phyloP scores from a whole-genome alignment of 2,329 filamentous ascomycete species.

The Exophiala phaeomuriformis region DNA sequence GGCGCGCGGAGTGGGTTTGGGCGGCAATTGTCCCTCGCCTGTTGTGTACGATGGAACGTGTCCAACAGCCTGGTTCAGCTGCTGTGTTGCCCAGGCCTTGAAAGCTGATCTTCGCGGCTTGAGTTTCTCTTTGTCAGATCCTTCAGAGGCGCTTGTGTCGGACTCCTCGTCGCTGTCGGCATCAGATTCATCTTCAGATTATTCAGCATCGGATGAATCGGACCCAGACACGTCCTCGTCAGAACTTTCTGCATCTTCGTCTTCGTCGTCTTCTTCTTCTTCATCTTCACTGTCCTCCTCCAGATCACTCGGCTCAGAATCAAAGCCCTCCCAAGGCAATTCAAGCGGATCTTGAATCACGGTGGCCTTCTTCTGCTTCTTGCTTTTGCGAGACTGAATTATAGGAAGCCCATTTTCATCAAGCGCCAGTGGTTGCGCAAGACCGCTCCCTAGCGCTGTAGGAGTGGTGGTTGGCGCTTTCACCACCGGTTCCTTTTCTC shows the following conservation, averaged over 20 bases:
- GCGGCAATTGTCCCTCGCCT: slow-evolving; percentile 35
- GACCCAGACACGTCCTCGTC: slow-evolving; percentile 27
- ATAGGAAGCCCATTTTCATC: slow-evolving; percentile 73
- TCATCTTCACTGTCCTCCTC: slow-evolving; percentile 15
- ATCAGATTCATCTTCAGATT: not conserved
- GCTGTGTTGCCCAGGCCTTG: slow-evolving; percentile 84
- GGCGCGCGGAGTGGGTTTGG: slow-evolving; percentile 1
- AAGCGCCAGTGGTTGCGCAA: slow-evolving; percentile 78
- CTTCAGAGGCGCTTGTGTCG: slow-evolving; percentile 27
- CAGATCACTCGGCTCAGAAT: slow-evolving; percentile 35
- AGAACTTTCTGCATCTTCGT: slow-evolving; percentile 14
- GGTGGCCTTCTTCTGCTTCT: slow-evolving; percentile 42
- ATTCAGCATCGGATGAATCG: slow-evolving; percentile 1
- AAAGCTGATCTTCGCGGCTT: slow-evolving; percentile 58
- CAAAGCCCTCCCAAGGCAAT: slow-evolving; percentile 41
- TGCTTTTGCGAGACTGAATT: slow-evolving; percentile 66
- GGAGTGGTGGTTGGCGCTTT: not conserved
- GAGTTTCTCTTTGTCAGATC: slow-evolving; percentile 36
- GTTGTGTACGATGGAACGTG: slow-evolving; percentile 42
- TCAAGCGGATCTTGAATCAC: slow-evolving; percentile 31
- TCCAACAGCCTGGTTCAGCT: slow-evolving; percentile 76
- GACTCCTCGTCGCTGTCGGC: slow-evolving; percentile 26
- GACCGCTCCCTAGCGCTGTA: slow-evolving; percentile 55
- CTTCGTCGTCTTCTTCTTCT: slow-evolving; percentile 28
- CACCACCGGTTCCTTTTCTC: slow-evolving; percentile 41